phyloP scores from a whole-genome alignment of 2,329 filamentous ascomycete genomes.

The Xylariaceae sp. region DNA sequence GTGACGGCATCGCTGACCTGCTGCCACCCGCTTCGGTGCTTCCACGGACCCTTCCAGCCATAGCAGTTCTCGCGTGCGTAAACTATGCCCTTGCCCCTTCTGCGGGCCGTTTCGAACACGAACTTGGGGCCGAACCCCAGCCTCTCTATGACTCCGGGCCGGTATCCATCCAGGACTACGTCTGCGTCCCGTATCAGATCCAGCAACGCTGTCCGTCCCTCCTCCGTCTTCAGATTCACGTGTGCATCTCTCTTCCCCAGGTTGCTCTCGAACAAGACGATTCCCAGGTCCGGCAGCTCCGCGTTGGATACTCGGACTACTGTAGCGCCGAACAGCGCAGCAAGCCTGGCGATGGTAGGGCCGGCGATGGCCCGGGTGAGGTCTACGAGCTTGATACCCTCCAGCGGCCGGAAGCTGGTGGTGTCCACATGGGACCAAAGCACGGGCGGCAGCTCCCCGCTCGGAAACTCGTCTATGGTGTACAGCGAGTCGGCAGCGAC shows the following conservation, averaged over 20 bases:
- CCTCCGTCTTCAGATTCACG: slow-evolving; percentile 28
- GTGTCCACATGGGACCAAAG: slow-evolving; percentile 22
- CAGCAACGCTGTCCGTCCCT: slow-evolving; percentile 19
- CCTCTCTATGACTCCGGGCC: slow-evolving; percentile 28
- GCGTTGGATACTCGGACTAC: slow-evolving; percentile 31
- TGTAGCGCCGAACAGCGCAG: slow-evolving; percentile 31
- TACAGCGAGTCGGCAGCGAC: slow-evolving; percentile 26
- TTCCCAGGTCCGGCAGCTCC: slow-evolving; percentile 28
- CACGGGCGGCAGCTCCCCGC: slow-evolving; percentile 22
- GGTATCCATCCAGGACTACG: slow-evolving; percentile 33
- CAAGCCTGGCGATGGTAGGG: slow-evolving; percentile 29
- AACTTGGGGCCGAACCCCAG: slow-evolving; percentile 28
- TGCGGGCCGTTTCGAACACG: slow-evolving; percentile 22
- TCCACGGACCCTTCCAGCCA: slow-evolving; percentile 31
- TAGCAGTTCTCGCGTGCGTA: slow-evolving; percentile 34
- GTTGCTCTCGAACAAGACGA: slow-evolving; percentile 31
- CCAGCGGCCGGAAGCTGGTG: slow-evolving; percentile 24
- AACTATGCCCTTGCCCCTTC: slow-evolving; percentile 27
- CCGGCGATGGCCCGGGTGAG: slow-evolving; percentile 33
- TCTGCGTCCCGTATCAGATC: slow-evolving; percentile 29
- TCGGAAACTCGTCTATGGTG: slow-evolving; percentile 19
- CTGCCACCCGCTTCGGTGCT: slow-evolving; percentile 32
- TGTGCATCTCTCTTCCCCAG: slow-evolving; percentile 31
- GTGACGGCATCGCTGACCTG: slow-evolving; percentile 28
- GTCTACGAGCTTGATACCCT: slow-evolving; percentile 33